phyloP scores from a whole-genome alignment of 257 asterid species.

The Datura wrightii region DNA sequence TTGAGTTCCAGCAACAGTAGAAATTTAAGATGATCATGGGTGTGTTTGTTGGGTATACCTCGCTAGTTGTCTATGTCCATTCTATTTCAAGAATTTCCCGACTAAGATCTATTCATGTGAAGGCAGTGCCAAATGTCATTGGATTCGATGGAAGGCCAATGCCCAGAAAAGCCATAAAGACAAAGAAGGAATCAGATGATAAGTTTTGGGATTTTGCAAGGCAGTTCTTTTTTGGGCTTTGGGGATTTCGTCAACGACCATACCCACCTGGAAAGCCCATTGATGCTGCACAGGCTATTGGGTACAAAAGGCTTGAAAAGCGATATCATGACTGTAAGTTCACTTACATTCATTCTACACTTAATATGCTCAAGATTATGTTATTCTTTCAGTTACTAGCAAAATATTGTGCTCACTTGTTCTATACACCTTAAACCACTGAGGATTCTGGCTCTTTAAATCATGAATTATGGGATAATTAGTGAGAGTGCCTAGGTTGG shows the following conservation, averaged over 20 bases:
- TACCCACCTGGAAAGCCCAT: slow-evolving; percentile 94
- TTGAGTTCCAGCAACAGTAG: neutral
- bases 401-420: slow-evolving; percentile 8
- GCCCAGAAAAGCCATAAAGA: slow-evolving; percentile 90
- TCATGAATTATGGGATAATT: neutral
- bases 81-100: slow-evolving; percentile 24
- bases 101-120: slow-evolving; percentile 38
- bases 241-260: slow-evolving; percentile 97
- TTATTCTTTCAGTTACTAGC: neutral
- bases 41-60: neutral
- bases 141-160: slow-evolving; percentile 98
- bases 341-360: neutral
- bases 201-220: slow-evolving; percentile 95
- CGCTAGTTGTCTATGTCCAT: neutral
- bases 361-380: neutral
- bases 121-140: slow-evolving; percentile 87
- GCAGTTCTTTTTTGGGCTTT: slow-evolving; percentile 97
- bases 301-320: slow-evolving; percentile 82
- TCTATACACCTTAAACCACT: neutral
- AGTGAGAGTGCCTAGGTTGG: neutral
- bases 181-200: slow-evolving; percentile 67
- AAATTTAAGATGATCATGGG: slow-evolving; percentile 12
- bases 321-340: slow-evolving; percentile 90
- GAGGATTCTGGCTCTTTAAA: neutral
- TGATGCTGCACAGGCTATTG: slow-evolving; percentile 95